phyloP scores from a whole-genome alignment of 129 eudicot genomes.

The Arctium minus region DNA sequence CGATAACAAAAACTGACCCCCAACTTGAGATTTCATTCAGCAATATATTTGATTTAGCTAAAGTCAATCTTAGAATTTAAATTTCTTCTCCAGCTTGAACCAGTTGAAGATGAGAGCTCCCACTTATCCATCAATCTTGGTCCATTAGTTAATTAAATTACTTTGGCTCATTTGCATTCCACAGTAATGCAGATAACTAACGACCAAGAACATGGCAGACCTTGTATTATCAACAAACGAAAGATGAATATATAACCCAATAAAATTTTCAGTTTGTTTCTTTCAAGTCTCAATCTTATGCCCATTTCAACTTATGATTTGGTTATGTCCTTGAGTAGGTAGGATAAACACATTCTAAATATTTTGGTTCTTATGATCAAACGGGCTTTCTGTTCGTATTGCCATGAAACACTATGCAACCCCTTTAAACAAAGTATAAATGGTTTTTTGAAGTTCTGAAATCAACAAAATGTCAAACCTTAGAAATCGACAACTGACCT shows the following conservation, averaged over 20 bases:
- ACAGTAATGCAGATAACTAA: background rate
- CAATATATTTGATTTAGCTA: background rate
- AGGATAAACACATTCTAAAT: background rate
- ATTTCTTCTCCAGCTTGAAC: background rate
- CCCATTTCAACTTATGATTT: background rate
- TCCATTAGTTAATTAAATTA: background rate
- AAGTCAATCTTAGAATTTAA: background rate
- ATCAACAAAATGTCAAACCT: too few relatives aligned
- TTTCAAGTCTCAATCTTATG: background rate
- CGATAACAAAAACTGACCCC: too few relatives aligned
- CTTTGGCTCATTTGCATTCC: background rate
- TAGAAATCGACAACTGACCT: too few relatives aligned
- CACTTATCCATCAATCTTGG: background rate
- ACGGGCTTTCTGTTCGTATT: background rate
- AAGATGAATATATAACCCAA: background rate
- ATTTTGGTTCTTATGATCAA: background rate
- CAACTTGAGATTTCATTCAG: background rate
- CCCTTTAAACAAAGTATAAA: background rate
- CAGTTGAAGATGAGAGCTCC: background rate
- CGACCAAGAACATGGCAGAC: background rate
- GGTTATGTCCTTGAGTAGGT: background rate
- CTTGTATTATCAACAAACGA: background rate
- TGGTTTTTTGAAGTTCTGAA: background rate
- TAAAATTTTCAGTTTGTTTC: background rate
- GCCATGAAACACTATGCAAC: background rate